A percentile compares a stretch with the other conserved stretches of the same genome.
These are phyloP conservation scores for Clitoria ternatea DNA, from an alignment of 306 rosid genomes.

Conservation along the genomic window DNA sequence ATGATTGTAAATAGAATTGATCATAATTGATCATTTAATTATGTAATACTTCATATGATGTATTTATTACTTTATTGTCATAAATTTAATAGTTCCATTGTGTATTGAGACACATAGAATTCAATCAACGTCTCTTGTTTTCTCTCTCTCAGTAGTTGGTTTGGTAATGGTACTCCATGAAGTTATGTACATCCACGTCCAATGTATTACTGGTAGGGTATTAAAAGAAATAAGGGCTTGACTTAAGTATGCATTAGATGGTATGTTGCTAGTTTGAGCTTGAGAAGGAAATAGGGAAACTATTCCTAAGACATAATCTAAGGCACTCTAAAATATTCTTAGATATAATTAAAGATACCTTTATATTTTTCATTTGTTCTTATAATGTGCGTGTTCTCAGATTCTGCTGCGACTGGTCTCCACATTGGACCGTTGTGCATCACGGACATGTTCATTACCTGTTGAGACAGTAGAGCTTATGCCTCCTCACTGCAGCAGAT, in stretches of 20 bases:
- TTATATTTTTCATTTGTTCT: background rate
- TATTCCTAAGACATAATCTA: background rate
- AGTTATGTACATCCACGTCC: background rate
- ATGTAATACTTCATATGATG: too few relatives aligned
- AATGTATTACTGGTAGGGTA: background rate
- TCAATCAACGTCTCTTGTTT: too few relatives aligned
- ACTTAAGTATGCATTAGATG: background rate
- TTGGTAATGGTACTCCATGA: background rate
- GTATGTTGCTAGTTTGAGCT: conserved; percentile 3
- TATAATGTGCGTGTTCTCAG: conserved; percentile 39
- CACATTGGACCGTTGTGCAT: conserved; percentile 94
- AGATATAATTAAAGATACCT: background rate
- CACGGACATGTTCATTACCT: conserved; percentile 90
- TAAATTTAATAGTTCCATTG: too few relatives aligned
- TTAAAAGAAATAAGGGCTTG: conserved; percentile 11
- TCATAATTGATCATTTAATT: too few relatives aligned
- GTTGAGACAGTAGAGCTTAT: conserved; percentile 90
- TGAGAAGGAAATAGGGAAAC: background rate
- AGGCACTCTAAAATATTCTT: background rate
- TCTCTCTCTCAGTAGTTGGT: too few relatives aligned
- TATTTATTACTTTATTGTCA: too few relatives aligned
- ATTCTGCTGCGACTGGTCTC: conserved; percentile 69
- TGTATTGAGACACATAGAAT: too few relatives aligned
- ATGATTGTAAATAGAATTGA: too few relatives aligned
- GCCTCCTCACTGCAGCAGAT: conserved; percentile 93